phyloP scores from a whole-genome alignment of 2,329 filamentous ascomycete species.

The Knufia fluminis region DNA sequence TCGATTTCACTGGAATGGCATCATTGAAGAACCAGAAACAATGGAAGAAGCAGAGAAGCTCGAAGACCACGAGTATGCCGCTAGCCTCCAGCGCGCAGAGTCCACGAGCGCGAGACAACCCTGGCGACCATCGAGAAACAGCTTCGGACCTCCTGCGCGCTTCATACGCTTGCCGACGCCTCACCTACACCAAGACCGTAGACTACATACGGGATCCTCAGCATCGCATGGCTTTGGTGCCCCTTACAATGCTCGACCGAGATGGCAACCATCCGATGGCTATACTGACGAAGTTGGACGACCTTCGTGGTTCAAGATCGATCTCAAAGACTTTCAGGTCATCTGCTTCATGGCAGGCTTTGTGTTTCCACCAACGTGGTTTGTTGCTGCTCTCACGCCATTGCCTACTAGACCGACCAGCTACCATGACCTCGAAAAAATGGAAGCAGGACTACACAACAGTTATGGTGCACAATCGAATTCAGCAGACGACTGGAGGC shows the following conservation, averaged over 20 bases:
- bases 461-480: conserved; percentile 9
- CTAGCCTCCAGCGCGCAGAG: background rate
- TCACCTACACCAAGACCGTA: conserved; percentile 57
- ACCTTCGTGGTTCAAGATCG: conserved; percentile 52
- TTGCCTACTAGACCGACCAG: conserved; percentile 51
- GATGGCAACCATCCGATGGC: conserved; percentile 52
- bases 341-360: conserved; percentile 61
- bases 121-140: background rate
- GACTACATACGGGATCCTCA: conserved; percentile 31
- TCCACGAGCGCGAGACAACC: background rate
- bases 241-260: conserved; percentile 35
- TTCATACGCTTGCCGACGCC: conserved; percentile 45
- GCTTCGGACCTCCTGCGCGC: background rate
- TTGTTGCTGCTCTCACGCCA: conserved; percentile 66
- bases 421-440: conserved; percentile 39
- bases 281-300: conserved; percentile 36
- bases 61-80: background rate
- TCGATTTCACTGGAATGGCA: conserved; percentile 34
- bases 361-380: conserved; percentile 69
- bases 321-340: conserved; percentile 25
- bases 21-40: conserved; percentile 19
- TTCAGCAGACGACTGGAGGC: conserved; percentile 12
- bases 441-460: conserved; percentile 22
- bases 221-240: conserved; percentile 19
- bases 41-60: conserved; percentile 3